phyloP scores from a whole-genome alignment of 768 basidiomycete genomes.

The Goffeauzyma gilvescens region DNA sequence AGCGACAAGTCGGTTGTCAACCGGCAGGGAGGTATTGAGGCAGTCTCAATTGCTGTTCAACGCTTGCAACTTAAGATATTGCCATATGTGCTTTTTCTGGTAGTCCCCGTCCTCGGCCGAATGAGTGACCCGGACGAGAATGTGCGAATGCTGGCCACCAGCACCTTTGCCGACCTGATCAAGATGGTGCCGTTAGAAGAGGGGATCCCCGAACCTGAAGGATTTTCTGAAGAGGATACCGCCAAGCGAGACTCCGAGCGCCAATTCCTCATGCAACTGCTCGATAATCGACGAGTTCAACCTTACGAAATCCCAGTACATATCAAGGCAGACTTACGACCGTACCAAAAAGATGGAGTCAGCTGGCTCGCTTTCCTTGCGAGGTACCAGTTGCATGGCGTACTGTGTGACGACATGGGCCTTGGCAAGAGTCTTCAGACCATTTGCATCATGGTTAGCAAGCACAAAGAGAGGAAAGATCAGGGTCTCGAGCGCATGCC shows the following conservation, averaged over 20 bases:
- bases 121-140: conserved; percentile 93
- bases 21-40: conserved; percentile 73
- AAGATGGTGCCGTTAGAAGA: conserved; percentile 98
- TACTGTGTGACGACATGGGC: conserved; percentile 98
- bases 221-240: conserved; percentile 71
- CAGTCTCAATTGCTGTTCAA: conserved; percentile 83
- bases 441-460: conserved; percentile 87
- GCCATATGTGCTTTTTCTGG: conserved; percentile 89
- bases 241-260: conserved; percentile 71
- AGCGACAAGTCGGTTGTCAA: conserved; percentile 60
- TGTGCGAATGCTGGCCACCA: conserved; percentile 82
- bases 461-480: conserved; percentile 61
- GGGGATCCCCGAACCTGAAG: conserved; percentile 86
- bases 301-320: conserved; percentile 65
- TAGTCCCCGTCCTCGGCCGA: conserved; percentile 84
- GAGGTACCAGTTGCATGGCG: conserved; percentile 92
- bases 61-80: conserved; percentile 80
- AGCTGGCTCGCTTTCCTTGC: conserved; percentile 97
- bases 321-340: conserved; percentile 84
- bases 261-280: conserved; percentile 74
- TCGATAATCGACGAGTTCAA: conserved; percentile 88
- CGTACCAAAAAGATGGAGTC: conserved; percentile 95
- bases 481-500: conserved; percentile 40
- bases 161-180: conserved; percentile 86
- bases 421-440: conserved; percentile 95